Evolutionary conservation across 768 basidiomycete species (phyloP), one percentile per base, ranked within the genome.

Genomic region (Lentinus tigrinus): DNA sequence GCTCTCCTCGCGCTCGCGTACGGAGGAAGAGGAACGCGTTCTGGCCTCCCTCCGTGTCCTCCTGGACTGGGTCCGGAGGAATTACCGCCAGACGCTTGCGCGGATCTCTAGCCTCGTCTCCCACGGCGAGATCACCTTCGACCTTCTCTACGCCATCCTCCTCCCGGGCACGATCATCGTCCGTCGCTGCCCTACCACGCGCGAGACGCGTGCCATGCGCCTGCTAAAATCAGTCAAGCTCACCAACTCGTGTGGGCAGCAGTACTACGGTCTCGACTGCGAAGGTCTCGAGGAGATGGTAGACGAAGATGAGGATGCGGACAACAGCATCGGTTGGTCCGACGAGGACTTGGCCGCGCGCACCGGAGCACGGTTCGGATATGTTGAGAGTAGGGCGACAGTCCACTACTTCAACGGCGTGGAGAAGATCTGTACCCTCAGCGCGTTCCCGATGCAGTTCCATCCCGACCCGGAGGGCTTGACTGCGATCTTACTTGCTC

Each of bases 51-150:
- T 59, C 42, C 13, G 40, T 24, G 23, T 40, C 34, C 24, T 84
- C 38, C 72, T 74, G 37, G 69, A 71, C 36, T 81, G 80, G 51
- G 67, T 86, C 52, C 72, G 77, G 16, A 68, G 68, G 11, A 83
- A 85, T 65, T 83, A 71, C 72, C 55, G 66, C 70, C 66, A 71
- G 43, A 85, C 81, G 5, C 70, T 85, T 44, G 67, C 74, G 16
- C 77, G 72, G 17, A 73, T 85, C 60, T 67, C 74, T 3, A 75
- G 76, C 34, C 75, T 85, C 48, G 80, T 73, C 9, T 62, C 77
- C 1, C 81, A 84, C 58, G 75, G 74, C 13, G 85, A 87, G 65
- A 85, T 85, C 63, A 81, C 81, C 6, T 85, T 77, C 63, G 78
- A 80, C 13, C 23, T 37, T 11, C 73, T 85, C 47, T 80, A 81